These are phyloP conservation scores for Trichoderma gracile DNA, from an alignment of 2,329 filamentous ascomycete species.

Conservation along the genomic window DNA sequence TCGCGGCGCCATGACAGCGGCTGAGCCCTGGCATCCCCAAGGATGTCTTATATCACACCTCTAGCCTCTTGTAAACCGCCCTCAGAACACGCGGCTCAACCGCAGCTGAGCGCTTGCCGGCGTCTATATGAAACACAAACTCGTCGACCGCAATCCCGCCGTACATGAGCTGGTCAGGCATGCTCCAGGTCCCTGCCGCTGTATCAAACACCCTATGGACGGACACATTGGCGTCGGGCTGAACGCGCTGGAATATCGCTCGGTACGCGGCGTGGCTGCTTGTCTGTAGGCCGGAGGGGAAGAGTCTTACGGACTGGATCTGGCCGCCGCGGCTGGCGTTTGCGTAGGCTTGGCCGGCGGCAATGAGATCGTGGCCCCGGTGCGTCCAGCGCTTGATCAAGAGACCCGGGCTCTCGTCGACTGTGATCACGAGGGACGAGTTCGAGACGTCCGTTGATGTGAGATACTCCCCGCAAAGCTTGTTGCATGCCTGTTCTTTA, in stretches of 20 bases:
- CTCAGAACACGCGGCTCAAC: conserved; percentile 25
- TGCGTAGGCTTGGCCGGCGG: conserved; percentile 23
- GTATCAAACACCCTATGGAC: conserved; percentile 14
- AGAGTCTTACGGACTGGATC: conserved; percentile 14
- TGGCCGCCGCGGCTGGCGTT: conserved; percentile 18
- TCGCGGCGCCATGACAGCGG: not conserved
- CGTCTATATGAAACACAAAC: conserved; percentile 26
- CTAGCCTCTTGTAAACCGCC: not conserved
- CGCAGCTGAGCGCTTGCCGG: not conserved
- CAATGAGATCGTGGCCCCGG: conserved; percentile 20
- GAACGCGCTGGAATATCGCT: conserved; percentile 9
- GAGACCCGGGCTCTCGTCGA: conserved; percentile 23
- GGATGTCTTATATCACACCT: not conserved
- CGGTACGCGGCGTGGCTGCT: conserved; percentile 6
- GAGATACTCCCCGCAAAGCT: conserved; percentile 22
- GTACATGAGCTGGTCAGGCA: conserved; percentile 27
- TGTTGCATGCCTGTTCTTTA: conserved; percentile 18
- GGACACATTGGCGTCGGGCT: not conserved
- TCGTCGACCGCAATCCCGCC: conserved; percentile 28
- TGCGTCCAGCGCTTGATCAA: conserved; percentile 24
- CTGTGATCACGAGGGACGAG: conserved; percentile 18
- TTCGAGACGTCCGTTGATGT: not conserved
- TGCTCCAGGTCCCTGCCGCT: conserved; percentile 23
- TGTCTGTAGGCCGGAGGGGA: conserved; percentile 9
- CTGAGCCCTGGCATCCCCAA: not conserved